phyloP scores from a whole-genome alignment of 768 basidiomycete species.

The Phaffia australis region DNA sequence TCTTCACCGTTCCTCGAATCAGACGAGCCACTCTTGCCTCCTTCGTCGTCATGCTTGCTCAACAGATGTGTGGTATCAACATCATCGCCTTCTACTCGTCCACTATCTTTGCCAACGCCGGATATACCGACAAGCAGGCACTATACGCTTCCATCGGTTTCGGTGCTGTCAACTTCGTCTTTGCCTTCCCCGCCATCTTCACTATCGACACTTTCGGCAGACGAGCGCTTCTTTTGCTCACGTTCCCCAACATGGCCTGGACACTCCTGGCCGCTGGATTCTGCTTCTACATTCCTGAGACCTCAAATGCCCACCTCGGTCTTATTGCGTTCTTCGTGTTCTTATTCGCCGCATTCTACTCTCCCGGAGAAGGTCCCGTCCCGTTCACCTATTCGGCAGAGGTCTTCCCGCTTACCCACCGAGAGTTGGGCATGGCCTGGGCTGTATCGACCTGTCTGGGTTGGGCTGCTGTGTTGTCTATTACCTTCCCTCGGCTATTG shows the following conservation, averaged over 20 bases:
- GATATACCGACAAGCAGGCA: slow-evolving; percentile 48
- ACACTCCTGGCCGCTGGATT: slow-evolving; percentile 65
- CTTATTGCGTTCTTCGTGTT: slow-evolving; percentile 40
- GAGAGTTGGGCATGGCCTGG: slow-evolving; percentile 68
- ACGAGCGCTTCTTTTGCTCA: slow-evolving; percentile 61
- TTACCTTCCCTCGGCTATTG: slow-evolving; percentile 58
- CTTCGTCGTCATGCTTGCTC: slow-evolving; percentile 61
- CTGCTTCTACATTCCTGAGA: slow-evolving; percentile 47
- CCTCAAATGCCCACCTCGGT: slow-evolving; percentile 41
- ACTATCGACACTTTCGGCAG: slow-evolving; percentile 56
- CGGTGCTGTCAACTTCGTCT: slow-evolving; percentile 37
- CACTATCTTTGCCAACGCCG: slow-evolving; percentile 55
- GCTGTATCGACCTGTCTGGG: slow-evolving; percentile 56
- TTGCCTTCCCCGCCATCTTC: slow-evolving; percentile 48
- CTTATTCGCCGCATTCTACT: slow-evolving; percentile 58
- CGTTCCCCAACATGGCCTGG: slow-evolving; percentile 67
- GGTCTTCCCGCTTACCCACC: slow-evolving; percentile 72
- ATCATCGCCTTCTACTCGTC: slow-evolving; percentile 70
- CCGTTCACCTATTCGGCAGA: slow-evolving; percentile 72
- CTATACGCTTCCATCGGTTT: slow-evolving; percentile 59
- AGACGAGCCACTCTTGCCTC: slow-evolving; percentile 54
- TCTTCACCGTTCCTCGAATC: slow-evolving; percentile 66
- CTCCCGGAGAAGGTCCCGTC: slow-evolving; percentile 75
- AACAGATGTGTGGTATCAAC: slow-evolving; percentile 77
- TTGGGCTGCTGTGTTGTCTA: slow-evolving; percentile 31